Percentiles rank a stretch among this genome's conserved stretches.
Conservation (phyloP, 306 rosid species). For the Inga oerstediana region DNA sequence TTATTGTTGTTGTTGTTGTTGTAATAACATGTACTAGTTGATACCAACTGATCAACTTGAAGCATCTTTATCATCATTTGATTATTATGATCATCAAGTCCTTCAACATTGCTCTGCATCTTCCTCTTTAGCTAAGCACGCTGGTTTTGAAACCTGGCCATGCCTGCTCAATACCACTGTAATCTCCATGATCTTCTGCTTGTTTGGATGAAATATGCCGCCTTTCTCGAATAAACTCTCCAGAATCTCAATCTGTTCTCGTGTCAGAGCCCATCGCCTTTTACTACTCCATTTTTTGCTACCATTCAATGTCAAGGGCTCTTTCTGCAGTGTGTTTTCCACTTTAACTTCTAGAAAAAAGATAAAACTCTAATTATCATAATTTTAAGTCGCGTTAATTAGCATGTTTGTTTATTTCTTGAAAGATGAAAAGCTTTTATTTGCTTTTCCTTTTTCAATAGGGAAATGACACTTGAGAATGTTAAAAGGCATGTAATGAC, state of each 20-base stretch:
- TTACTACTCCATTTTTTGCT: not conserved
- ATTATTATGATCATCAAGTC: not conserved
- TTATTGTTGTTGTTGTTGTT: too few relatives aligned
- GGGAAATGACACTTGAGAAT: not conserved
- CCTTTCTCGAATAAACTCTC: conserved; percentile 63
- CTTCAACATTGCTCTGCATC: not conserved
- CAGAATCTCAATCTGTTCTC: conserved; percentile 62
- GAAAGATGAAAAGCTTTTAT: not conserved
- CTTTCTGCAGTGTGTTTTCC: not conserved
- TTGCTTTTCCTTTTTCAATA: too few relatives aligned
- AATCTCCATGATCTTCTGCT: conserved; percentile 68
- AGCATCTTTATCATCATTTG: not conserved
- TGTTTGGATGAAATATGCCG: conserved; percentile 59
- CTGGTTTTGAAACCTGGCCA: conserved; percentile 71
- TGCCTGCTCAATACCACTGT: conserved; percentile 63
- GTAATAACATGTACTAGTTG: not conserved
- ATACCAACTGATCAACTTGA: not conserved
- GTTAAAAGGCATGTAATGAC: not conserved
- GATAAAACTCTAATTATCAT: too few relatives aligned
- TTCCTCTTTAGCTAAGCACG: conserved; percentile 17
- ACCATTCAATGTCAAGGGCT: not conserved
- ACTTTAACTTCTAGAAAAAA: too few relatives aligned
- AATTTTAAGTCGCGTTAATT: too few relatives aligned
- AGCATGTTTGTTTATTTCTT: not conserved
- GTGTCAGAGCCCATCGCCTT: conserved; percentile 51